phyloP scores from a whole-genome alignment of 2,329 filamentous ascomycete genomes.

The Elsinoe ampelina region DNA sequence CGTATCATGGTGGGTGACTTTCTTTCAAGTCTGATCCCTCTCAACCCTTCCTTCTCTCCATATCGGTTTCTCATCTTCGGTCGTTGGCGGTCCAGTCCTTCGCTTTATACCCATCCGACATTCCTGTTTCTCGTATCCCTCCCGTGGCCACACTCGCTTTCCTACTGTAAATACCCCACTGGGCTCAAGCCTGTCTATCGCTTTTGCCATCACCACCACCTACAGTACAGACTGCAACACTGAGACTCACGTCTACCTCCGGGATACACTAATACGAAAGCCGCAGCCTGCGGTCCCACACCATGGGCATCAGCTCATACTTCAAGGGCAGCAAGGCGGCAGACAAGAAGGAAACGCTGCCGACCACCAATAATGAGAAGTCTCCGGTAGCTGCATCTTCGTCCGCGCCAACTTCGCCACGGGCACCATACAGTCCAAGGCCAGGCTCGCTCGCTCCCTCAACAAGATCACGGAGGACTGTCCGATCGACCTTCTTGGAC shows the following conservation, averaged over 20 bases:
- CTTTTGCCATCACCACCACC: not conserved
- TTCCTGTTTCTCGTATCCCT: not conserved
- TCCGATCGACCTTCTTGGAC: conserved; percentile 43
- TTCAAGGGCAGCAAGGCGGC: conserved; percentile 48
- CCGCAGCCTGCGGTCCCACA: conserved; percentile 14
- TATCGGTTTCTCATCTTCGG: not conserved
- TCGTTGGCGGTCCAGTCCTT: not conserved
- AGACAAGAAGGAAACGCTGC: conserved; percentile 3
- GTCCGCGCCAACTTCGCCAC: conserved; percentile 22
- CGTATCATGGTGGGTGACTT: conserved; percentile 6
- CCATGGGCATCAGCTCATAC: conserved; percentile 54
- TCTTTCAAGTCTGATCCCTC: not conserved
- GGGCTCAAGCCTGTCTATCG: not conserved
- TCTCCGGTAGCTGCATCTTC: conserved; percentile 37
- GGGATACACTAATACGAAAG: not conserved
- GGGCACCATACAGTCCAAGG: conserved; percentile 1
- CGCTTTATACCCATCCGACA: not conserved
- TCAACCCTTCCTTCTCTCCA: not conserved
- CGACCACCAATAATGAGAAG: conserved; percentile 23
- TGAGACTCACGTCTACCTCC: not conserved
- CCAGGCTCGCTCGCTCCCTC: conserved; percentile 34
- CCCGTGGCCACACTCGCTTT: not conserved
- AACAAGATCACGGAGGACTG: conserved; percentile 5
- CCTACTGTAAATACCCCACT: not conserved
- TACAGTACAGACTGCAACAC: not conserved